Conservation (phyloP, 179 eudicot species). For the Silene coronaria region DNA sequence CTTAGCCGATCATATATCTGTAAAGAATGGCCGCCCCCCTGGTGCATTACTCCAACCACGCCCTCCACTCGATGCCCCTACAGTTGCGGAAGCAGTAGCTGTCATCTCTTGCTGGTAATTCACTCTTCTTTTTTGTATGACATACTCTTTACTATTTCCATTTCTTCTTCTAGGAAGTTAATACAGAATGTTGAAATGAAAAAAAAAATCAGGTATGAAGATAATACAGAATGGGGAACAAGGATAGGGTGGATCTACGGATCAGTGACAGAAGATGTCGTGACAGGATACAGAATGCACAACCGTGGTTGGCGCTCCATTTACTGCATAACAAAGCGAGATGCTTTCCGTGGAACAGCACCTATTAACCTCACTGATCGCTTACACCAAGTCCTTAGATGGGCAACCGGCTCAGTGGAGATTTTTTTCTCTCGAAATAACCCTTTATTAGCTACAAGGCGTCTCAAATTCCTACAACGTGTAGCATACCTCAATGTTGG, state of each 20-base stretch:
- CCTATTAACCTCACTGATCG: conserved; percentile 81
- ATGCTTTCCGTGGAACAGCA: conserved; percentile 72
- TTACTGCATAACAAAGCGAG: conserved; percentile 72
- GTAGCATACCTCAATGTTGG: conserved; percentile 71
- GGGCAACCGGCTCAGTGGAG: conserved; percentile 91
- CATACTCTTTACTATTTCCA: too few relatives aligned
- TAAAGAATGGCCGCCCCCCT: conserved; percentile 74
- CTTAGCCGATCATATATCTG: conserved; percentile 60
- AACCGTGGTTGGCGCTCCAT: conserved; percentile 82
- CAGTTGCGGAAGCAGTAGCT: conserved; percentile 82
- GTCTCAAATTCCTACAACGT: conserved; percentile 69
- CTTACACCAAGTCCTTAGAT: conserved; percentile 67
- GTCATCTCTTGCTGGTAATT: conserved; percentile 78
- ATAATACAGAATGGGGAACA: conserved; percentile 70
- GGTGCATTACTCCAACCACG: conserved; percentile 59
- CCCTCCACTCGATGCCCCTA: conserved; percentile 67
- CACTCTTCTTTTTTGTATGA: not conserved
- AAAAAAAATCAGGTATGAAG: conserved; percentile 52
- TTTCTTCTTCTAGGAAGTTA: too few relatives aligned
- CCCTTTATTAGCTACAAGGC: conserved; percentile 50
- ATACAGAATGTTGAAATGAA: not conserved
- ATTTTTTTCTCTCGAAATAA: conserved; percentile 72
- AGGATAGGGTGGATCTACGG: conserved; percentile 76
- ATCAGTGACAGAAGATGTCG: conserved; percentile 77
- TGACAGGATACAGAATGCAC: conserved; percentile 84